These are phyloP conservation scores for Leersia perrieri DNA, from an alignment of 176 grass and related monocot species.

Conservation along the genomic window DNA sequence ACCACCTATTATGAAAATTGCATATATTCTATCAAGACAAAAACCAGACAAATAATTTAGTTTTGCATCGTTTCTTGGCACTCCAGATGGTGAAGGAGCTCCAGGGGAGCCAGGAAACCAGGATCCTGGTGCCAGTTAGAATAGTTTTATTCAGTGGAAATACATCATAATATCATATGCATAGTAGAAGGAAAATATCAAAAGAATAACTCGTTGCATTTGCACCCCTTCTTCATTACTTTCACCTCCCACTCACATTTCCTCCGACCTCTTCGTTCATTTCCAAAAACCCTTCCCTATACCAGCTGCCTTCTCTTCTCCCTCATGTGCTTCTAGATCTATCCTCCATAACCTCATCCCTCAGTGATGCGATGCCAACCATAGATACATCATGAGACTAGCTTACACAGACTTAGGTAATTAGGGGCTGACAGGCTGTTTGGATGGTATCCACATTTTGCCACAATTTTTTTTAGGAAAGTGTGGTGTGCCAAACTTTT, in stretches of 20 bases:
- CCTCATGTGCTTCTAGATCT: background rate
- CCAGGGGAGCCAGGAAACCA: too few relatives aligned
- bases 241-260: background rate
- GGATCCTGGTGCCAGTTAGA: background rate
- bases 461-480: background rate
- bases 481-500: background rate
- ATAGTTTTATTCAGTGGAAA: too few relatives aligned
- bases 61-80: background rate
- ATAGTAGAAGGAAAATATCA: too few relatives aligned
- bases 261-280: background rate
- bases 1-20: background rate
- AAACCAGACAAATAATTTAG: background rate
- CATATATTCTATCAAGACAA: slow-evolving; percentile 1
- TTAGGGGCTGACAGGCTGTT: background rate
- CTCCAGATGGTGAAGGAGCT: background rate
- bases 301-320: background rate
- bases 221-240: background rate
- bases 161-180: too few relatives aligned
- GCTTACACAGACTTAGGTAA: background rate
- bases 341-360: background rate
- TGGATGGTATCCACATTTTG: background rate
- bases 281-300: background rate
- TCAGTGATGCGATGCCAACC: background rate
- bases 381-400: background rate
- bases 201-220: too few relatives aligned